These are phyloP conservation scores for Pezicula rhizophila DNA, from an alignment of 2,329 filamentous ascomycete species.

Conservation along the genomic window DNA sequence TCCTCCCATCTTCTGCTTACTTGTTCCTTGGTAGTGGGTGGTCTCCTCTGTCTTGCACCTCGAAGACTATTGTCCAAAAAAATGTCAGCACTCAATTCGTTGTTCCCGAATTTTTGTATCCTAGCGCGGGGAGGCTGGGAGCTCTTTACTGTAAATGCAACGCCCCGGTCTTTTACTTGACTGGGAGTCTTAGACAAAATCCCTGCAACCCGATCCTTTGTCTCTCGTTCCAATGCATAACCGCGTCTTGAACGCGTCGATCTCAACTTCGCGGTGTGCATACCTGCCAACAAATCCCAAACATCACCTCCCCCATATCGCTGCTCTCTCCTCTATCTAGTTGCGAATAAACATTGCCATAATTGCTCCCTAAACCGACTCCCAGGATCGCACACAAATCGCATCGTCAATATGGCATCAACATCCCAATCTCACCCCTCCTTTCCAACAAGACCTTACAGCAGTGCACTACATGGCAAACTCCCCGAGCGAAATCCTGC, in stretches of 20 bases:
- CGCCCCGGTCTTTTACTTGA: no score
- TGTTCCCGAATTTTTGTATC: no score
- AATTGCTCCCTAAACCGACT: no score
- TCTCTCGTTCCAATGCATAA: no score
- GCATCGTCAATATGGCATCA: slow-evolving; percentile 30
- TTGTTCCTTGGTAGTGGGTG: no score
- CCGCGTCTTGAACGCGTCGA: no score
- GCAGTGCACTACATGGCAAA: slow-evolving; percentile 39
- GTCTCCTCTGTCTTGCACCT: neutral
- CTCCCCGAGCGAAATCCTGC: slow-evolving; percentile 40
- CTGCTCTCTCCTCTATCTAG: neutral
- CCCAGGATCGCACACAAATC: no score
- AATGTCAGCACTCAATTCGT: neutral
- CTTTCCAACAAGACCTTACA: slow-evolving; percentile 38
- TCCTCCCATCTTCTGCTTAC: no score
- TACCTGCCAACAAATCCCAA: neutral
- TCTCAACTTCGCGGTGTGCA: neutral
- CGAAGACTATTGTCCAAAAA: neutral
- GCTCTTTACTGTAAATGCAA: no score
- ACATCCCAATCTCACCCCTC: slow-evolving; percentile 42
- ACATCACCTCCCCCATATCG: neutral
- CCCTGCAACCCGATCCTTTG: no score
- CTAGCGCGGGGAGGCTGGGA: no score
- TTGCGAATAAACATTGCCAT: neutral
- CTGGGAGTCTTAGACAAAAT: no score